Evolutionary conservation across 2,329 filamentous ascomycete species (phyloP), one percentile per base, ranked within the genome.

Genomic region (Parastagonospora nodorum): DNA sequence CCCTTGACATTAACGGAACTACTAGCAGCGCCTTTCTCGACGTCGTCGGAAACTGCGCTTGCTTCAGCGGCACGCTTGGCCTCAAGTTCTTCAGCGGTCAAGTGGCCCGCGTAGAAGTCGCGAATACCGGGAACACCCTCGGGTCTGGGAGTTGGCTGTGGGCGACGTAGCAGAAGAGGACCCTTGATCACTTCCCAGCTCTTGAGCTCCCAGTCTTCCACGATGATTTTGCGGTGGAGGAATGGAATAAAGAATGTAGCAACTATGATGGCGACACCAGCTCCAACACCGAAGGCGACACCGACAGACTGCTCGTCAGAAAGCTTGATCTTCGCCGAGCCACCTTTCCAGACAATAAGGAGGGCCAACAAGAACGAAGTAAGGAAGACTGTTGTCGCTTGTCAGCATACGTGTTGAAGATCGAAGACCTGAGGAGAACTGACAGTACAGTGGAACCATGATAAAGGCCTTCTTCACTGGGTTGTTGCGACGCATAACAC

Each of bases 161-260:
- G 69, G 16, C 73, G 75, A 41, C 61, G 66, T 42, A 83, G 77
- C 4, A 85, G 77, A 0, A 84, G 67, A 24, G 81, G 83, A 0
- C 84, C 84, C 12, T 78, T 68, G 51, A 78, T 58, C 48, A 86
- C 74, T 53, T 86, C 77, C 66, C 77, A 86, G 68, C 77, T 71
- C 55, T 79, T 79, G 51, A 88, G 73, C 62, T 83, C 72, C 81
- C 84, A 82, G 73, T 88, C 84, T 57, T 86, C 78, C 71, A 80
- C 73, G 69, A 87, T 72, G 58, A 88, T 76, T 38, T 81, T 76
- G 48, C 81, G 78, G 67, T 85, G 80, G 50, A 87, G 64, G 75
- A 80, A 87, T 2, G 84, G 84, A 14, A 85, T 75, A 51, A 87
- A 78, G 69, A 84, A 84, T 52, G 81, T 49, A 47, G 65, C 66